Conservation (phyloP, 495 filamentous ascomycete genomes). For the Penicillium herquei region DNA sequence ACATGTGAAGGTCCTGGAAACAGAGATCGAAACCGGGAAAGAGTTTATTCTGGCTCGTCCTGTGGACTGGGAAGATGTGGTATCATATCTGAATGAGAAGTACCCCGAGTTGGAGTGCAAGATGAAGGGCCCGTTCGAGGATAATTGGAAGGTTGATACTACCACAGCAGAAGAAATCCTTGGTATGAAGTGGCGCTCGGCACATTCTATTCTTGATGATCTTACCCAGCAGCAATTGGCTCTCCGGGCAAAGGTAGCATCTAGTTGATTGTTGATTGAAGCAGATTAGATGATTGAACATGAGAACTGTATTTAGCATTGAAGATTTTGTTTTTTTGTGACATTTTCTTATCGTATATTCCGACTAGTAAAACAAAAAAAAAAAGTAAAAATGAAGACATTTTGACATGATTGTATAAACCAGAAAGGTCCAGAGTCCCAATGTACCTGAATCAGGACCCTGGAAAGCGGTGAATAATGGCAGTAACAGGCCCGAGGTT, state of each 20-base stretch:
- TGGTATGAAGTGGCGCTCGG: conserved; percentile 24
- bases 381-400: too few species aligned
- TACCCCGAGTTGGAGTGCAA: conserved; percentile 25
- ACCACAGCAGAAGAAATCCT: conserved; percentile 48
- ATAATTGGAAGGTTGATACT: conserved; percentile 46
- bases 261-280: too few species aligned
- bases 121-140: conserved; percentile 19
- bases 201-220: conserved; percentile 26
- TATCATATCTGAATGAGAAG: conserved; percentile 20
- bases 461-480: too few species aligned
- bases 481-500: too few species aligned
- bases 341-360: too few species aligned
- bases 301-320: too few species aligned
- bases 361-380: too few species aligned
- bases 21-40: conserved; percentile 2
- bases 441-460: too few species aligned
- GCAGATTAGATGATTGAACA: too few species aligned
- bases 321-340: too few species aligned
- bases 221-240: conserved; percentile 32
- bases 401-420: too few species aligned
- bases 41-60: conserved; percentile 20
- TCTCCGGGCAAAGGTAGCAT: conserved; percentile 37
- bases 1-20: conserved; percentile 15
- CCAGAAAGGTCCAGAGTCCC: too few species aligned
- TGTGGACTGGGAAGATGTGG: conserved; percentile 26